Percentiles rank a stretch among this genome's conserved stretches.
Evolutionary conservation across 495 filamentous ascomycete species (phyloP).

Genomic region (Tuber magnatum): DNA sequence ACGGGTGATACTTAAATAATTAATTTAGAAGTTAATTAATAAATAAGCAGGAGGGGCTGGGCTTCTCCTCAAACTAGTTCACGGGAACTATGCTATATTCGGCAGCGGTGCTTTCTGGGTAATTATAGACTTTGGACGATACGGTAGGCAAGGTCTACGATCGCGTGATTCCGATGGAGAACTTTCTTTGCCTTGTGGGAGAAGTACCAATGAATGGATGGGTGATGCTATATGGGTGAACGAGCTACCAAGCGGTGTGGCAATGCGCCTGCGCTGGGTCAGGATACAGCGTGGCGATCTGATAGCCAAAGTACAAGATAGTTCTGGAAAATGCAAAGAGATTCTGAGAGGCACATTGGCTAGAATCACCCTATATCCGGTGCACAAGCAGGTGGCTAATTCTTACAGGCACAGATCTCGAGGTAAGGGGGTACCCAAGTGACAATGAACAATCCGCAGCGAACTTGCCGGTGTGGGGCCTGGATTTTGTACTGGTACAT

Average conservation of each 20-base stretch:
- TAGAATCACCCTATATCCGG: neutral
- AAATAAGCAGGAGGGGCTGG: neutral
- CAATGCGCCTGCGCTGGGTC: neutral
- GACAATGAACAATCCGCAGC: neutral
- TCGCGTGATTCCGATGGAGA: neutral
- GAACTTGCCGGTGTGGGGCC: neutral
- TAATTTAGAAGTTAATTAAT: neutral
- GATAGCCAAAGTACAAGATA: neutral
- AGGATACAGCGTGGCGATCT: neutral
- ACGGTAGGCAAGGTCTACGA: neutral
- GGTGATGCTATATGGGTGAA: neutral
- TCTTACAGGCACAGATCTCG: neutral
- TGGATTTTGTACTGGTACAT: too few relatives aligned
- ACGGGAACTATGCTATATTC: neutral
- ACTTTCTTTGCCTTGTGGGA: neutral
- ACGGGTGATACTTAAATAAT: neutral
- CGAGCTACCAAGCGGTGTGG: neutral
- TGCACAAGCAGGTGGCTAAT: neutral
- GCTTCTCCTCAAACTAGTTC: neutral
- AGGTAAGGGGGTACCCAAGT: neutral
- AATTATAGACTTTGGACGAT: neutral
- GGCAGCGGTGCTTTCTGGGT: neutral
- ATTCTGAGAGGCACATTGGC: neutral
- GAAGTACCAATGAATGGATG: neutral
- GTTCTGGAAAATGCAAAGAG: neutral